Percentiles rank a stretch among this genome's conserved stretches.
phyloP scores from a whole-genome alignment of 352 stramenopile genomes.

The Phytophthora foliorum region DNA sequence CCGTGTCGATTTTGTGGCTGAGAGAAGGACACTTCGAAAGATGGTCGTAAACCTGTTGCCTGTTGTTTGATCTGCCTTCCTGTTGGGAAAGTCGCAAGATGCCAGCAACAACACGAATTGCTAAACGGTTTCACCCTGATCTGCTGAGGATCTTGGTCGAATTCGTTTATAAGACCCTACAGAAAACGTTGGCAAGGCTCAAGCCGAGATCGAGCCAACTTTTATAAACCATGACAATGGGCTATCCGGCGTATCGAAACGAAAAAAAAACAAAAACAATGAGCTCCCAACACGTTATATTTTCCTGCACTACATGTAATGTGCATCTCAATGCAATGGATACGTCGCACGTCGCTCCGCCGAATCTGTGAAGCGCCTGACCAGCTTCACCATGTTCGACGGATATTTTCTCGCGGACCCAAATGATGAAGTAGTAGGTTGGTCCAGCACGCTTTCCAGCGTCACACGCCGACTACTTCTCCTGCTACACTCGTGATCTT shows the following conservation, averaged over 20 bases:
- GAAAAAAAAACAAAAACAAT: too few relatives aligned
- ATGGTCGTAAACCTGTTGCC: neutral
- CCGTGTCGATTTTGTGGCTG: neutral
- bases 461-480: too few relatives aligned
- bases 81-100: neutral
- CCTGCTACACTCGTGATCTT: too few relatives aligned
- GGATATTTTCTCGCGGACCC: neutral
- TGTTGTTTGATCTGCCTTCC: neutral
- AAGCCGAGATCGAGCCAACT: too few relatives aligned
- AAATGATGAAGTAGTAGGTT: too few relatives aligned
- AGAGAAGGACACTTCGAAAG: neutral
- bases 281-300: too few relatives aligned
- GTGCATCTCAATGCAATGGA: conserved; percentile 10
- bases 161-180: too few relatives aligned
- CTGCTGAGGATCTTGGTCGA: neutral
- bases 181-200: too few relatives aligned
- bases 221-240: too few relatives aligned
- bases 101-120: neutral
- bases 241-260: too few relatives aligned
- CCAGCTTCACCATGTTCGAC: conserved; percentile 1
- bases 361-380: conserved; percentile 2
- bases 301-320: too few relatives aligned
- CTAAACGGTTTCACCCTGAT: neutral
- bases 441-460: too few relatives aligned
- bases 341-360: neutral